Percentiles rank a stretch among this genome's conserved stretches.
phyloP scores from a whole-genome alignment of 768 basidiomycete genomes.

The Suillus cothurnatus region DNA sequence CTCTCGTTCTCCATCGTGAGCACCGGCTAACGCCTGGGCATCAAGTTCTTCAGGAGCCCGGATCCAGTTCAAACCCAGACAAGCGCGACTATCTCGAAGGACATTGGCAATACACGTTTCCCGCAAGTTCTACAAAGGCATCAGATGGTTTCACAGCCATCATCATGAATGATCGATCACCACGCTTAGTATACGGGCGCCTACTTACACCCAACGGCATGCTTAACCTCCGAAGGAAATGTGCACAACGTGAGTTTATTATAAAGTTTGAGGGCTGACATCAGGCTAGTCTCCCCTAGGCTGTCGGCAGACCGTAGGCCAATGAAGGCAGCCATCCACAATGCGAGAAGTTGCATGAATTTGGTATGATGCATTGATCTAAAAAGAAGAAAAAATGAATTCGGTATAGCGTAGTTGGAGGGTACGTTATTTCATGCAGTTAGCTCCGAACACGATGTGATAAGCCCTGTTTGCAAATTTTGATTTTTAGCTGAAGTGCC shows the following conservation, averaged over 20 bases:
- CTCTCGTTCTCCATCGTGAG: neutral
- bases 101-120: neutral
- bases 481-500: neutral
- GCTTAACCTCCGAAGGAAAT: neutral
- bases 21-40: neutral
- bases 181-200: neutral
- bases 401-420: neutral
- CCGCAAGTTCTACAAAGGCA: neutral
- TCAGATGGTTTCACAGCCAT: neutral
- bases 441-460: no score
- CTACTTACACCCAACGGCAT: neutral
- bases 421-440: neutral
- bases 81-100: neutral
- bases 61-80: neutral
- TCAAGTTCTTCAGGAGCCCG: neutral
- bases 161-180: neutral
- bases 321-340: neutral
- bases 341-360: neutral
- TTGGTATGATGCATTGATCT: neutral
- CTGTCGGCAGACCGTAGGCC: neutral
- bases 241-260: neutral
- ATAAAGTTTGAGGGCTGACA: neutral
- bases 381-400: no score
- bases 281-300: neutral
- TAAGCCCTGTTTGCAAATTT: neutral